Conservation (phyloP, 306 rosid genomes). For the Rosa rugosa region DNA sequence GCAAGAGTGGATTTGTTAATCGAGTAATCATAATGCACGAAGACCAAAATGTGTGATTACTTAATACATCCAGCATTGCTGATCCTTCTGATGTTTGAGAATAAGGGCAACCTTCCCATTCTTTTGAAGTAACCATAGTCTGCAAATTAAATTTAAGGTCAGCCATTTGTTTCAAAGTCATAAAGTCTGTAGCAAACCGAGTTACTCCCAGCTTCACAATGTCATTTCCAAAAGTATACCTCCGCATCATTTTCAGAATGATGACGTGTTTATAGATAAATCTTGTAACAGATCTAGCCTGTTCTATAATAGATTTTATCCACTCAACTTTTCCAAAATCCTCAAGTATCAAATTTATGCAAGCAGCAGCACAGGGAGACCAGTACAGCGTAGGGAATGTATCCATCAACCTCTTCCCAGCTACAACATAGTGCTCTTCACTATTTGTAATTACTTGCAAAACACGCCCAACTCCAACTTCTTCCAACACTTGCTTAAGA, state of each 20-base stretch:
- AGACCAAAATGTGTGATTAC: constrained; percentile 68
- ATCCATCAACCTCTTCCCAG: constrained; percentile 59
- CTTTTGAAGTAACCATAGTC: constrained; percentile 75
- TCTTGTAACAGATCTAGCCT: constrained; percentile 67
- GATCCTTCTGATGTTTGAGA: constrained; percentile 63
- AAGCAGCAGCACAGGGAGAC: constrained; percentile 59
- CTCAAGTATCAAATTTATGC: constrained; percentile 56
- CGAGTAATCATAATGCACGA: constrained; percentile 53
- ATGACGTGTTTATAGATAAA: constrained; percentile 59
- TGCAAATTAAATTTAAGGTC: constrained; percentile 71
- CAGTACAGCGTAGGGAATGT: constrained; percentile 64
- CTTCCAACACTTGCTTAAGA: constrained; percentile 60
- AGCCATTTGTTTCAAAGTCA: constrained; percentile 68
- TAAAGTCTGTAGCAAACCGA: constrained; percentile 50
- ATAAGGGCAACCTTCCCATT: constrained; percentile 63
- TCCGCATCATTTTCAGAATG: constrained; percentile 66
- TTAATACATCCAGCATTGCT: constrained; percentile 49
- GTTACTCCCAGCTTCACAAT: constrained; percentile 59
- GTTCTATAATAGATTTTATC: constrained; percentile 55
- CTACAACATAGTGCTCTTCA: constrained; percentile 53
- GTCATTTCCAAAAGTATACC: constrained; percentile 69
- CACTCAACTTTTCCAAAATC: constrained; percentile 73
- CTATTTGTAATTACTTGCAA: constrained; percentile 61
- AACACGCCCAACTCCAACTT: constrained; percentile 63
- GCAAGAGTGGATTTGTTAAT: constrained; percentile 59